Conservation (phyloP, 495 filamentous ascomycete species). For the Thozetella sp. region DNA sequence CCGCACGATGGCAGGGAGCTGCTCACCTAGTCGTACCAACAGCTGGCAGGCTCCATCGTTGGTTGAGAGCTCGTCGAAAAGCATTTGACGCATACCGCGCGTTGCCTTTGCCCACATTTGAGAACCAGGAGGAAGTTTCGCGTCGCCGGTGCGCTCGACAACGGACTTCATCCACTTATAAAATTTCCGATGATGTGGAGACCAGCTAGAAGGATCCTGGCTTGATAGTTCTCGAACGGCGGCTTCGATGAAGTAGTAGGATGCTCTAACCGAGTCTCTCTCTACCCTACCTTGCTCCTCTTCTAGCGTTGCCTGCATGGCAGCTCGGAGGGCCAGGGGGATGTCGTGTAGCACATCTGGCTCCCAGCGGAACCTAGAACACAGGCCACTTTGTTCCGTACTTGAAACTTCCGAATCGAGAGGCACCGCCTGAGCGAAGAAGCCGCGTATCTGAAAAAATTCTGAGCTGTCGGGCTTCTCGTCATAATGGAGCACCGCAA, state of each 20-base stretch:
- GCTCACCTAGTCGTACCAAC: slow-evolving; percentile 29
- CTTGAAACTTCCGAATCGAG: slow-evolving; percentile 1
- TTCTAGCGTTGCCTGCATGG: background rate
- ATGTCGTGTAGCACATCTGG: slow-evolving; percentile 11
- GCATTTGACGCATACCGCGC: slow-evolving; percentile 7
- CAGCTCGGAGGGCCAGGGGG: slow-evolving; percentile 7
- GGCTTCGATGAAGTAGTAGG: slow-evolving; percentile 18
- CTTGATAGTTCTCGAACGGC: slow-evolving; percentile 11
- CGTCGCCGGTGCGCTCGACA: slow-evolving; percentile 4
- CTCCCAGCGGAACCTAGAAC: slow-evolving; percentile 13
- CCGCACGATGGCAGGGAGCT: slow-evolving; percentile 33
- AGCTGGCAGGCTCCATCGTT: slow-evolving; percentile 17
- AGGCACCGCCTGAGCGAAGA: slow-evolving; percentile 12
- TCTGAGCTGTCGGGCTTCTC: background rate
- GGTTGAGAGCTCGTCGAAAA: slow-evolving; percentile 12
- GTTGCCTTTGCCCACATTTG: slow-evolving; percentile 9
- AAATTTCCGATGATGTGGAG: background rate
- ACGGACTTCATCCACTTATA: slow-evolving; percentile 21
- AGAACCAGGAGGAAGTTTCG: slow-evolving; percentile 6
- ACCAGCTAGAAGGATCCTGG: slow-evolving; percentile 1
- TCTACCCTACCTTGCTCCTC: slow-evolving; percentile 8
- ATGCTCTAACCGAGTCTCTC: slow-evolving; percentile 11
- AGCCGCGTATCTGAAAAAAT: slow-evolving; percentile 4
- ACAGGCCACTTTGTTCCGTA: background rate
- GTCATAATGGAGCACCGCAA: background rate